Evolutionary conservation across 2,329 filamentous ascomycete genomes (phyloP).

Genomic region (Phoma sp.): DNA sequence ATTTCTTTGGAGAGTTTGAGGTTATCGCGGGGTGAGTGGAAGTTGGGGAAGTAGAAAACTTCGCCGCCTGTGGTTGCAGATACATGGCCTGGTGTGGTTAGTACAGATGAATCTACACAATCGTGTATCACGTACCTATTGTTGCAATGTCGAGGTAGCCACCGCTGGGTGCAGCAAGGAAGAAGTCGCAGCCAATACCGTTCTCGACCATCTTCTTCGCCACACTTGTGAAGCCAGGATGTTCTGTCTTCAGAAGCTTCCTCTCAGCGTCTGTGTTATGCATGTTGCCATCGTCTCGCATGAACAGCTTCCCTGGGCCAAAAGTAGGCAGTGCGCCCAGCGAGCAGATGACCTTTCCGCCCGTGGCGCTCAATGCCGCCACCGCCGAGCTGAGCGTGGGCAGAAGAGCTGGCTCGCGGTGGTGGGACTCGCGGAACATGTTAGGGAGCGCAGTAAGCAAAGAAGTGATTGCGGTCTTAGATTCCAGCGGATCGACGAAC

Average conservation of each 20-base stretch:
- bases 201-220: conserved; percentile 86
- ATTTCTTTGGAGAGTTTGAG: conserved; percentile 85
- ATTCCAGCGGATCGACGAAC: conserved; percentile 93
- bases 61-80: conserved; percentile 91
- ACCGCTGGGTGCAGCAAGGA: conserved; percentile 87
- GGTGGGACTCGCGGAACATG: conserved; percentile 87
- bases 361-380: conserved; percentile 82
- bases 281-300: conserved; percentile 87
- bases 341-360: conserved; percentile 90
- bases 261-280: conserved; percentile 83
- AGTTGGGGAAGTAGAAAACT: conserved; percentile 96
- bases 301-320: conserved; percentile 83
- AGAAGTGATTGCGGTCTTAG: conserved; percentile 83
- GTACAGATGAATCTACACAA: background rate
- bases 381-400: conserved; percentile 83
- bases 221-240: conserved; percentile 83
- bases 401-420: conserved; percentile 86
- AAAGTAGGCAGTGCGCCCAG: conserved; percentile 87
- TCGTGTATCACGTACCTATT: conserved; percentile 65
- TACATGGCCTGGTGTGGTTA: conserved; percentile 68
- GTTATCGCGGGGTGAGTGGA: conserved; percentile 83
- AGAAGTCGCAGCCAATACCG: conserved; percentile 91
- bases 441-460: conserved; percentile 82
- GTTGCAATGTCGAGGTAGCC: conserved; percentile 93
- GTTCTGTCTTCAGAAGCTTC: conserved; percentile 89